Evolutionary conservation across 2,329 filamentous ascomycete genomes (phyloP), one percentile per base, ranked within the genome.

Genomic region (Alternaria ethzedia): DNA sequence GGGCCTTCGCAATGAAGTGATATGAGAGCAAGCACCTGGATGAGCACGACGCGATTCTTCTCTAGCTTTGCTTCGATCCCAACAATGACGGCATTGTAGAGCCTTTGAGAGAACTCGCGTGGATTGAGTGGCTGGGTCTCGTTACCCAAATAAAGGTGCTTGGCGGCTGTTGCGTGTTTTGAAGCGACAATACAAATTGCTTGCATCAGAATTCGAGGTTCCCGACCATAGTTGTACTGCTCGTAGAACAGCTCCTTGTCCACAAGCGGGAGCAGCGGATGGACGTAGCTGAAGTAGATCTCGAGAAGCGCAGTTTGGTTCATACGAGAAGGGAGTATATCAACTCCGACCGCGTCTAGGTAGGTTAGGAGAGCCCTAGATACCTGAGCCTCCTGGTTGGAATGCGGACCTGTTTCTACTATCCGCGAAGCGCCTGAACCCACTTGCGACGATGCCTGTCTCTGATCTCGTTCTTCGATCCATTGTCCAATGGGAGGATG

Each of bases 141-240:
- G 45, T 80, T 77, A 2, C 73, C 75, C n/a, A 83, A 72, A 43
- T 72, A 75, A 13, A 84, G 74, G 60, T 82, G 74, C 9, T 77
- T 72, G 21, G 74, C 74, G n/a, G 83, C 83, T 41, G 79, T 72
- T 4, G 80, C 74, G 64, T 85, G 83, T 63, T 84, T 84, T 0
- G 82, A 83, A 15, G 83, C 82, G 17, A 84, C 81, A 10, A 85
- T 76, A 64, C 83, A 85, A 6, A 85, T 80, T 5, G 82, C 82
- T 65, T 84, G 81, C 59, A 81, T 72, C 17, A 84, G 60, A 36
- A 82, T 75, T 15, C 79, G 78, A 5, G 82, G 77, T 41, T 79
- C 78, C 50, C 68, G 69, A 3, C 78, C 78, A 17, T 77, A 74
- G 10, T 71, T 71, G 57, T 81, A 79, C 57, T 78, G 73, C 12